Base-by-base conservation (phyloP, 1,284 basidiomycete species). In the Pseudozyma tsukubaensis region DNA sequence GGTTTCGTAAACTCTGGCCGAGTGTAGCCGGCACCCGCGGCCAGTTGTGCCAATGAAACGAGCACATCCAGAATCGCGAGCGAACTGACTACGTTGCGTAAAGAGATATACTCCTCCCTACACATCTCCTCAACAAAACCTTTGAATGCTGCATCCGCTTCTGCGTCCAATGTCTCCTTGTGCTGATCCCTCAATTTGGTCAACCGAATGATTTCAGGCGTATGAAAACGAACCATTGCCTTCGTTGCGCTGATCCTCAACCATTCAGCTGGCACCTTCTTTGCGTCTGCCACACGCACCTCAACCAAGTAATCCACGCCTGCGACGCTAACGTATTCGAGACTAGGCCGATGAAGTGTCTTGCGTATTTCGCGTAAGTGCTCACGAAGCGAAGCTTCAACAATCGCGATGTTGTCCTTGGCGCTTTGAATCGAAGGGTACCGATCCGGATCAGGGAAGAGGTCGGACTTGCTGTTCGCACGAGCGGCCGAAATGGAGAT, bases 241-340 rank as follows among this genome's bases (percentile, higher is more conserved):
- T 91, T 94, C 0, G 94, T 97, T 45, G 71, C 90, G 39, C 90
- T 92, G 51, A 94, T 87, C 40, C 92, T 86, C 49, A 89, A 86
- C 94, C 95, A 99, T 60, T 89, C 88, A 7, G 89, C 88, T 0
- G 96, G 96, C 3, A 94, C 89, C 11, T 88, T 88, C 69, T 89
- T 89, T 13, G 90, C 90, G 49, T 93, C 92, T 8, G 87, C 87
- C 52, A 89, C 90, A 52, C 90, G 90, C 16, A 97, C 86, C 57
- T 85, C 83, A 24, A 86, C 75, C 53, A 83, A 62, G 67, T 80
- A 85, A 11, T 86, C 85, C 16, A 85, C 77, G 18, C 80, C 80
- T 0, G 88, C 86, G 8, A 92, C 88, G 4, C 88, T 89, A 3
- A 88, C 88, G 86, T 91, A 99, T 64, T 91, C 87, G n/a, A 95